These are phyloP conservation scores for Syzygium aqueum DNA, from an alignment of 345 rosid species.

Conservation along the genomic window DNA sequence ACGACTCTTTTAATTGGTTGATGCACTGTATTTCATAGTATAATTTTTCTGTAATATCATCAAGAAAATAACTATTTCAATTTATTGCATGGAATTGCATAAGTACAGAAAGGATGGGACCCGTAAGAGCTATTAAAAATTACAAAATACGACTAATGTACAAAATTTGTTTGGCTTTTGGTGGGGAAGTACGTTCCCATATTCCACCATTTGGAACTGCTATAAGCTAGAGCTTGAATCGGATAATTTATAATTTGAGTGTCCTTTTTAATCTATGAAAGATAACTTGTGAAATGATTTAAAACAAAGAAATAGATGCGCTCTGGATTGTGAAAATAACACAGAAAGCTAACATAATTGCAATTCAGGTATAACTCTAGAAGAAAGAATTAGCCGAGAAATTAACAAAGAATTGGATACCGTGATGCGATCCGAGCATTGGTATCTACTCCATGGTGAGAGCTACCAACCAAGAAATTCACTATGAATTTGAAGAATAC, in stretches of 20 bases:
- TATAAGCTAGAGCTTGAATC: background rate
- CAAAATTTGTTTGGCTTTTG: background rate
- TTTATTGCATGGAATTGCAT: background rate
- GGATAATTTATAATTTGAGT: background rate
- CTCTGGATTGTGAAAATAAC: background rate
- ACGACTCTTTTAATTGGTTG: background rate
- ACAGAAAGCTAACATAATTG: too few relatives aligned
- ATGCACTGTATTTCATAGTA: background rate
- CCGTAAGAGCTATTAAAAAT: background rate
- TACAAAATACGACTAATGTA: background rate
- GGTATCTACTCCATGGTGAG: background rate
- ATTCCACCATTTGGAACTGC: background rate
- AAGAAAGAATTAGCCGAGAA: background rate
- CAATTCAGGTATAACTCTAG: background rate
- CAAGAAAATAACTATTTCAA: background rate
- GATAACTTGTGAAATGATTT: background rate
- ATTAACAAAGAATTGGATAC: background rate
- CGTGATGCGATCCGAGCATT: background rate
- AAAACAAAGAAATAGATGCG: background rate
- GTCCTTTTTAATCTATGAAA: background rate
- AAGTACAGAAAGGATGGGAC: background rate
- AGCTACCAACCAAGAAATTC: background rate
- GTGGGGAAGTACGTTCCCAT: background rate
- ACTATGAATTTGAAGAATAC: too few relatives aligned
- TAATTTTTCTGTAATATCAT: background rate